These are phyloP conservation scores for Leucoagaricus sp. DNA, from an alignment of 1,284 basidiomycete species.

Conservation along the genomic window DNA sequence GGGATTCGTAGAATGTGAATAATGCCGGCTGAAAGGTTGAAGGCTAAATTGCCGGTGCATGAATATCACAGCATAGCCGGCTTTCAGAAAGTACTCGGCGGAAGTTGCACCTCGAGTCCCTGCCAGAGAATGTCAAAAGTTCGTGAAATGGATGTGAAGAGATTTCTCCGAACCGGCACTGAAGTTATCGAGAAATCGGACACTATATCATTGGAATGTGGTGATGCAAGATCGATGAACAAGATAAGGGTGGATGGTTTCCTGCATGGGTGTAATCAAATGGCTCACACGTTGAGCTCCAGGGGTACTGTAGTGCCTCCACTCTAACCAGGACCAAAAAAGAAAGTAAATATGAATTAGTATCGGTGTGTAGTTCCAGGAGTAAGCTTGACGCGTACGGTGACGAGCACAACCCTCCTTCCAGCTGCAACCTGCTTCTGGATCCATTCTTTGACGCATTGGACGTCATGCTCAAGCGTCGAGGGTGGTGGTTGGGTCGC, in stretches of 20 bases:
- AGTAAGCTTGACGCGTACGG: slow-evolving; percentile 57
- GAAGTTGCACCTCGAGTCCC: slow-evolving; percentile 97
- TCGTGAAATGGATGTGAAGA: slow-evolving; percentile 5
- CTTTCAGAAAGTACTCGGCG: slow-evolving; percentile 94
- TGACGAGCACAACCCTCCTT: slow-evolving; percentile 89
- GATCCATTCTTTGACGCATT: slow-evolving; percentile 72
- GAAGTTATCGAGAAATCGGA: slow-evolving; percentile 98
- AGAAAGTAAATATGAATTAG: slow-evolving; percentile 5
- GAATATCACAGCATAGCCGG: slow-evolving; percentile 97
- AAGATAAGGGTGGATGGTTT: slow-evolving; percentile 18
- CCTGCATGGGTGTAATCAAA: slow-evolving; percentile 20
- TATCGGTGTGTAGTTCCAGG: background rate
- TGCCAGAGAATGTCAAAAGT: slow-evolving; percentile 27
- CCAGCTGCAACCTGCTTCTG: slow-evolving; percentile 60
- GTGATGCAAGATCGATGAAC: slow-evolving; percentile 5
- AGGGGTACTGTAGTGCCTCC: slow-evolving; percentile 95
- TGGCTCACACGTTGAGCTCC: slow-evolving; percentile 92
- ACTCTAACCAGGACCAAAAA: slow-evolving; percentile 54
- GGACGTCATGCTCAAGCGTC: slow-evolving; percentile 66
- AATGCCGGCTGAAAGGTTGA: slow-evolving; percentile 95
- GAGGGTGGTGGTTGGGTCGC: slow-evolving; percentile 78
- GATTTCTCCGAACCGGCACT: slow-evolving; percentile 74
- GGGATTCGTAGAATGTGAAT: slow-evolving; percentile 96
- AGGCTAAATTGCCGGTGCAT: slow-evolving; percentile 97
- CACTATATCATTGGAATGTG: slow-evolving; percentile 51